Evolutionary conservation across 495 filamentous ascomycete species (phyloP).

Genomic region (Penicillium tannophilum): DNA sequence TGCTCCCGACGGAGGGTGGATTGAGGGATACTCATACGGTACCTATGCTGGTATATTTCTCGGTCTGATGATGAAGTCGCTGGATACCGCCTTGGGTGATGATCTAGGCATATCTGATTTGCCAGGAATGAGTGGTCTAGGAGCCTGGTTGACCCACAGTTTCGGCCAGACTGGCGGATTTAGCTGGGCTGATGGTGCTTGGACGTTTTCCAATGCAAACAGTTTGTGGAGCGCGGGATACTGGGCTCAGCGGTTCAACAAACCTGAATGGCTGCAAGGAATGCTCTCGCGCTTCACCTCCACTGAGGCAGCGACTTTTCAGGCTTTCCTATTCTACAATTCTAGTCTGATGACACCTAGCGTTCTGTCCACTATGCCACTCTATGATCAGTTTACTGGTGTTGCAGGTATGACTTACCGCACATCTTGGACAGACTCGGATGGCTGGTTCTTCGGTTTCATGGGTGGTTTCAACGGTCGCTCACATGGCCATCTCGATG

Average conservation of each 20-base stretch:
- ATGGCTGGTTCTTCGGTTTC: slow-evolving; percentile 1
- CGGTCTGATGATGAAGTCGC: neutral
- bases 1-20: neutral
- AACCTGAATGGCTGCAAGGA: neutral
- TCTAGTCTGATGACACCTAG: neutral
- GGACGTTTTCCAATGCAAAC: slow-evolving; percentile 1
- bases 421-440: neutral
- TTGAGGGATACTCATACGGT: slow-evolving; percentile 1
- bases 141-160: neutral
- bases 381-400: neutral
- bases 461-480: slow-evolving; percentile 1
- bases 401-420: slow-evolving; percentile 1
- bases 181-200: neutral
- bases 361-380: neutral
- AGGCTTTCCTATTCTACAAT: neutral
- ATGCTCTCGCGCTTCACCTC: neutral
- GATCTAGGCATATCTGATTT: neutral
- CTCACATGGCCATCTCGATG: neutral
- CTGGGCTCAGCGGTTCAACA: neutral
- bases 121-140: neutral
- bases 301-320: neutral
- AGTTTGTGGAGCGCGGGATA: slow-evolving; percentile 1
- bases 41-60: slow-evolving; percentile 1
- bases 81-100: neutral
- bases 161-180: neutral